phyloP scores from a whole-genome alignment of 2,329 filamentous ascomycete genomes.

The Epichloe sibirici region DNA sequence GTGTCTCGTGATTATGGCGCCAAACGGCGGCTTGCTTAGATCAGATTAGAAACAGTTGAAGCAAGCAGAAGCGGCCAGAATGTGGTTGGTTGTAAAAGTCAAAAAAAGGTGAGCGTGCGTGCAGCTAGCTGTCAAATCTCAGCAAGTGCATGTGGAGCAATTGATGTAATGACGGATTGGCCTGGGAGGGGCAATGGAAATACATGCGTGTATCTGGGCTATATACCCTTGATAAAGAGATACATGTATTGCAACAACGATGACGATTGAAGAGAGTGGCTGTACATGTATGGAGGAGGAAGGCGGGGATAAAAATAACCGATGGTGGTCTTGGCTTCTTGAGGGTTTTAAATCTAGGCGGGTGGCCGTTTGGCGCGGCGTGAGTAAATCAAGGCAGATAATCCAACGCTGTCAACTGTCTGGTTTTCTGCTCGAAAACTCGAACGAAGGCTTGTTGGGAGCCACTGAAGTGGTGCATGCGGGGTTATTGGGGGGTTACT shows the following conservation, averaged over 20 bases:
- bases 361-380: neutral
- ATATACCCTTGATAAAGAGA: neutral
- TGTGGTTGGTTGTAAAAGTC: neutral
- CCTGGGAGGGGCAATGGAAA: neutral
- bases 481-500: neutral
- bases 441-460: neutral
- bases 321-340: neutral
- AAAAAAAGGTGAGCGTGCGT: too few relatives aligned
- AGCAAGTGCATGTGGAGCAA: neutral
- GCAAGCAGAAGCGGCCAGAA: neutral
- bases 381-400: neutral
- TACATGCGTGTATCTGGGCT: too few relatives aligned
- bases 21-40: neutral
- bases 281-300: neutral
- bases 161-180: neutral
- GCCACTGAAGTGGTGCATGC: neutral
- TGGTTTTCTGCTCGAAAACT: neutral
- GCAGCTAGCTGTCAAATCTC: neutral
- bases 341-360: neutral
- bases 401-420: too few relatives aligned
- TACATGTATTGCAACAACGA: neutral
- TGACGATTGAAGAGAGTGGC: neutral
- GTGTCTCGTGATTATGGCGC: conserved; percentile 9
- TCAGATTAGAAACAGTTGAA: neutral
- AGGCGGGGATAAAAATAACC: neutral